These are phyloP conservation scores for Lepidium aucheri DNA, from an alignment of 345 rosid genomes.

Conservation along the genomic window DNA sequence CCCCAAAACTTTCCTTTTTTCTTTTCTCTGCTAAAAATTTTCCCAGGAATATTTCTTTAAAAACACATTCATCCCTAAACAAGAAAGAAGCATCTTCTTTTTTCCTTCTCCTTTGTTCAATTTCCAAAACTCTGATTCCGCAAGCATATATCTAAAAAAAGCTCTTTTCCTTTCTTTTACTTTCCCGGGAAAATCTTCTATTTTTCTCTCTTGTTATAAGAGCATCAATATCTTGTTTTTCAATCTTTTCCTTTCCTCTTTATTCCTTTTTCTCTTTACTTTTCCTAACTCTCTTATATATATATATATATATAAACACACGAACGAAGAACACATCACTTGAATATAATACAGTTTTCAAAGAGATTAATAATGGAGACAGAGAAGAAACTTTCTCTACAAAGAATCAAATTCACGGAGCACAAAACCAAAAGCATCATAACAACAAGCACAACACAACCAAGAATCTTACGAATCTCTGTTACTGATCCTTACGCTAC, in stretches of 20 bases:
- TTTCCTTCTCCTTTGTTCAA: background rate
- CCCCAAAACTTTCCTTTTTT: background rate
- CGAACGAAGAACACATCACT: slow-evolving; percentile 12
- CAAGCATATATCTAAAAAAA: slow-evolving; percentile 13
- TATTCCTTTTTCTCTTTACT: background rate
- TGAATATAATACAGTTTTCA: slow-evolving; percentile 15
- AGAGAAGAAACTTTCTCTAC: slow-evolving; percentile 13
- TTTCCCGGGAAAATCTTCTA: slow-evolving; percentile 15
- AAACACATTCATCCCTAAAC: slow-evolving; percentile 1
- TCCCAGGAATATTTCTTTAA: slow-evolving; percentile 11
- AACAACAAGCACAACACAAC: background rate
- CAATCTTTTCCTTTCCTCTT: background rate
- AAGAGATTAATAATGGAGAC: slow-evolving; percentile 18
- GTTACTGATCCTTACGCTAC: slow-evolving; percentile 84
- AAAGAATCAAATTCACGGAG: slow-evolving; percentile 36
- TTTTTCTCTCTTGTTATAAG: slow-evolving; percentile 5
- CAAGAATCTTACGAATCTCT: slow-evolving; percentile 56
- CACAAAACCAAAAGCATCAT: slow-evolving; percentile 27
- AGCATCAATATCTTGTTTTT: slow-evolving; percentile 20
- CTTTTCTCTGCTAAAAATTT: background rate
- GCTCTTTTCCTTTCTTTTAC: slow-evolving; percentile 11
- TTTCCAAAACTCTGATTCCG: slow-evolving; percentile 26
- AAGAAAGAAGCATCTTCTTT: slow-evolving; percentile 16
- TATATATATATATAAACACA: slow-evolving; percentile 2
- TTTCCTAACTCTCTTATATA: background rate